These are phyloP conservation scores for Sphagnum tenellum DNA, from an alignment of 225 moss, liverwort and hornwort genomes.

Conservation along the genomic window DNA sequence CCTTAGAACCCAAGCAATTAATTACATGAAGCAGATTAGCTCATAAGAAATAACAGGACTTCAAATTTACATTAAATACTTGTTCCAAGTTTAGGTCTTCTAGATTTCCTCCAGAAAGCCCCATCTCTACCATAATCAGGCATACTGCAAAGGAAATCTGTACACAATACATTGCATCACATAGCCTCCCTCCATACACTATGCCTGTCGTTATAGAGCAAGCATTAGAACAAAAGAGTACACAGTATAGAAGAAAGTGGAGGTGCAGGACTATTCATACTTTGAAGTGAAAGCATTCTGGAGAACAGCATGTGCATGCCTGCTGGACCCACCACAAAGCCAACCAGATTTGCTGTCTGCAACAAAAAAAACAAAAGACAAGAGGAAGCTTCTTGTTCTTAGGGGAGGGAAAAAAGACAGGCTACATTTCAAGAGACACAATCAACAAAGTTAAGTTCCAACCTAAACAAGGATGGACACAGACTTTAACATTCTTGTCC, in stretches of 20 bases:
- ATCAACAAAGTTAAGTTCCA: too few relatives aligned
- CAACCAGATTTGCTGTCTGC: conserved; percentile 77
- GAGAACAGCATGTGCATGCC: conserved; percentile 58
- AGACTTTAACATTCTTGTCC: too few relatives aligned
- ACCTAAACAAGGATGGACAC: too few relatives aligned
- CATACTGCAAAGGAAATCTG: too few relatives aligned
- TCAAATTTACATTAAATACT: too few relatives aligned
- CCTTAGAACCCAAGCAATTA: neutral
- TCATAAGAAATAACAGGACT: too few relatives aligned
- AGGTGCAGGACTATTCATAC: conserved; percentile 13
- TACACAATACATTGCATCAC: neutral
- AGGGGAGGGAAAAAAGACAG: too few relatives aligned
- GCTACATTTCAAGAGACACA: too few relatives aligned
- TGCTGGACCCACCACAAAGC: conserved; percentile 77
- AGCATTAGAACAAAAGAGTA: neutral
- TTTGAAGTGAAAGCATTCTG: conserved; percentile 40
- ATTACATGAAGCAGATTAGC: too few relatives aligned
- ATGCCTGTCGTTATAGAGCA: neutral
- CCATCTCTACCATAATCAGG: too few relatives aligned
- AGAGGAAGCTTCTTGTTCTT: neutral
- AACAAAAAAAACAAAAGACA: neutral
- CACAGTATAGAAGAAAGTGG: neutral
- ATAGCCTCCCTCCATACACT: neutral
- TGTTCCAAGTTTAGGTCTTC: too few relatives aligned
- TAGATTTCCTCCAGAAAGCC: too few relatives aligned